Evolutionary conservation across 1,284 basidiomycete genomes (phyloP).

Genomic region (Neonothopanus nambi): DNA sequence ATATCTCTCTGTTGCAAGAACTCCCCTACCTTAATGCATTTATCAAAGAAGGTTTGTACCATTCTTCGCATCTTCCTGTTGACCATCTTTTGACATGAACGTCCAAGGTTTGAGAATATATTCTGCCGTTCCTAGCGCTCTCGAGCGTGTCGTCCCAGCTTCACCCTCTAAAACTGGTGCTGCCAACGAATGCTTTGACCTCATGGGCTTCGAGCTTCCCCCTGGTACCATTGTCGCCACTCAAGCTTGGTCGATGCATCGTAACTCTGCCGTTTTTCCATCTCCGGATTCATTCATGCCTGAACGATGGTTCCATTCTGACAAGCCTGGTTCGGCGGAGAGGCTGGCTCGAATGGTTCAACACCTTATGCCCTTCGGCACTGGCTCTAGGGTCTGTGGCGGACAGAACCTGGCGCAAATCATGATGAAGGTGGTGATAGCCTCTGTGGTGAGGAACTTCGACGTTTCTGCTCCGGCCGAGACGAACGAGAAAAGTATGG

Average conservation of each 20-base stretch:
- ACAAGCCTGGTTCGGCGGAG: constrained; percentile 27
- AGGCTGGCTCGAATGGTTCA: constrained; percentile 58
- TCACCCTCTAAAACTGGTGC: constrained; percentile 50
- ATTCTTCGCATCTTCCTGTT: constrained; percentile 5
- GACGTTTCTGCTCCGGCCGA: constrained; percentile 59
- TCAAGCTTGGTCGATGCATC: constrained; percentile 76
- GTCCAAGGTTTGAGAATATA: constrained; percentile 64
- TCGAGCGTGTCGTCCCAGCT: constrained; percentile 71
- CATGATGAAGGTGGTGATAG: constrained; percentile 59
- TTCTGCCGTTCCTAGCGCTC: constrained; percentile 65
- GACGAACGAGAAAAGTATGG: constrained; percentile 73
- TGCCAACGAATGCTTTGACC: constrained; percentile 62
- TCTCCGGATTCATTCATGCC: constrained; percentile 71
- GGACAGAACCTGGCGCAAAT: constrained; percentile 74
- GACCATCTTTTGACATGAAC: constrained; percentile 12
- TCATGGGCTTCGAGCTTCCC: constrained; percentile 77
- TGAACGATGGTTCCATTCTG: constrained; percentile 65
- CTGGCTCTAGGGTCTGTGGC: constrained; percentile 67
- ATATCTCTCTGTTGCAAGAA: constrained; percentile 55
- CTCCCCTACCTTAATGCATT: constrained; percentile 74
- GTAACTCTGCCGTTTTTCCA: constrained; percentile 63
- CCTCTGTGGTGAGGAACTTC: constrained; percentile 63
- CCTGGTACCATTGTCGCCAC: constrained; percentile 70
- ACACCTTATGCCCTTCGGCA: constrained; percentile 74
- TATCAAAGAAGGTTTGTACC: constrained; percentile 66